A percentile compares a stretch with the other conserved stretches of the same genome.
phyloP scores from a whole-genome alignment of 208 protist genomes.

The Trypanosomatidae sp. region DNA sequence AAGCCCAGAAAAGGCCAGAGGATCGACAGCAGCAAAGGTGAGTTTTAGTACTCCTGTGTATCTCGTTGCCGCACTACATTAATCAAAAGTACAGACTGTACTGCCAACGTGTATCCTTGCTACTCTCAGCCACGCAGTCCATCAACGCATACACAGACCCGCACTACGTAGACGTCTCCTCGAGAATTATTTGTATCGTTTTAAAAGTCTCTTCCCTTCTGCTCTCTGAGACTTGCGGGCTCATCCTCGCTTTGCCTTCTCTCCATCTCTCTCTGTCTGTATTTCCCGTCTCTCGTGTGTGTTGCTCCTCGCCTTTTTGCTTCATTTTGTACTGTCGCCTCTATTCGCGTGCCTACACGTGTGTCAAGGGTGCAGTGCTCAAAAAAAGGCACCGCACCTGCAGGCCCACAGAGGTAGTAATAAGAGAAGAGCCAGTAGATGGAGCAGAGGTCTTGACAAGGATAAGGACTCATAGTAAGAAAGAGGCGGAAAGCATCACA shows the following conservation, averaged over 20 bases:
- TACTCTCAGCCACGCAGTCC: slow-evolving; percentile 1
- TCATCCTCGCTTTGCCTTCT: slow-evolving; percentile 6
- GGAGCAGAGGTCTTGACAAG: neutral
- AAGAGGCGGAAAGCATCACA: neutral
- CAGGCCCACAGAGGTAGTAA: neutral
- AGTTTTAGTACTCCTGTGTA: neutral
- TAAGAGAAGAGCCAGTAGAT: neutral
- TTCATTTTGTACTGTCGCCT: neutral
- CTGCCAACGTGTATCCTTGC: neutral
- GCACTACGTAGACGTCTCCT: neutral
- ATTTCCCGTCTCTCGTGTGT: neutral
- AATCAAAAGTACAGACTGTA: neutral
- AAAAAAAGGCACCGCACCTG: neutral
- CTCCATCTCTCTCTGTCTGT: slow-evolving; percentile 6
- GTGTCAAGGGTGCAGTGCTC: neutral
- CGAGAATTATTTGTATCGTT: neutral
- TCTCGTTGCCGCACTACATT: neutral
- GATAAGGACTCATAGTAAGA: neutral
- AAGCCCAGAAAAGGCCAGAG: neutral
- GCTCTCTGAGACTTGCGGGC: neutral
- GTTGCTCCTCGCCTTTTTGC: slow-evolving; percentile 1
- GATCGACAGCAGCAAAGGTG: neutral
- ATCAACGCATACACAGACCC: neutral
- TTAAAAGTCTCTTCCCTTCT: slow-evolving; percentile 3
- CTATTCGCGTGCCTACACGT: neutral